A percentile compares a stretch with the other conserved stretches of the same genome.
Conservation (phyloP, 1,139 yeast species). For the Magnusiomyces tetraspermus region DNA sequence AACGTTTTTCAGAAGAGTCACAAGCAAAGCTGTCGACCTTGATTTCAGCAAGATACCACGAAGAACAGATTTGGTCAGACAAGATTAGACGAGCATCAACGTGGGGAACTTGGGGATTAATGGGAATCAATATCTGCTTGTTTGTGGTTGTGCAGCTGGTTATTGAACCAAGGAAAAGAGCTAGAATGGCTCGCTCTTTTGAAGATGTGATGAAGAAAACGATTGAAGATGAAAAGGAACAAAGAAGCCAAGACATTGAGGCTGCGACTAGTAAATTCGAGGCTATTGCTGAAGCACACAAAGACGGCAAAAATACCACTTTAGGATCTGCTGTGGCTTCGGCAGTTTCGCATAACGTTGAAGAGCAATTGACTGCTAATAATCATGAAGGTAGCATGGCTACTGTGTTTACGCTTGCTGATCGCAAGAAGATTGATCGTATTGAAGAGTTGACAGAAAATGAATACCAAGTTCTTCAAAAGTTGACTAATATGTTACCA, state of each 20-base stretch:
- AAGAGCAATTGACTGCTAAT: background rate
- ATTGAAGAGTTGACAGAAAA: slow-evolving; percentile 1
- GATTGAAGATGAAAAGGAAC: slow-evolving; percentile 11
- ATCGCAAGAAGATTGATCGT: slow-evolving; percentile 2
- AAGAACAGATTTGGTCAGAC: slow-evolving; percentile 97
- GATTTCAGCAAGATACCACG: slow-evolving; percentile 83
- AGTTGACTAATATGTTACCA: background rate
- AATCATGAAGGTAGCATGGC: background rate
- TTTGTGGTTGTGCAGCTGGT: slow-evolving; percentile 76
- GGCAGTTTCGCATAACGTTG: slow-evolving; percentile 6
- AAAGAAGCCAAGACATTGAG: slow-evolving; percentile 10
- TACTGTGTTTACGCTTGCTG: slow-evolving; percentile 1
- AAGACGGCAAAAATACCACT: background rate
- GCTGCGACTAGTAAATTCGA: slow-evolving; percentile 5
- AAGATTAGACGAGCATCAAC: slow-evolving; percentile 89
- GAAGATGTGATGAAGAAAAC: slow-evolving; percentile 59
- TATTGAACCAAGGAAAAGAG: slow-evolving; percentile 91
- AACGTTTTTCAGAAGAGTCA: slow-evolving; percentile 56
- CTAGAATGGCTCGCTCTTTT: slow-evolving; percentile 68
- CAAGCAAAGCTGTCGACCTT: slow-evolving; percentile 64
- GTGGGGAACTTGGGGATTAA: slow-evolving; percentile 89
- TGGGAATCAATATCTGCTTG: slow-evolving; percentile 75
- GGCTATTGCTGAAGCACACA: slow-evolving; percentile 1
- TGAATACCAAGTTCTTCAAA: slow-evolving; percentile 3
- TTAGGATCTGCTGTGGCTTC: slow-evolving; percentile 6